Evolutionary conservation across 116 monocot species (phyloP), one percentile per base, ranked within the genome.

Genomic region (Zostera marina): DNA sequence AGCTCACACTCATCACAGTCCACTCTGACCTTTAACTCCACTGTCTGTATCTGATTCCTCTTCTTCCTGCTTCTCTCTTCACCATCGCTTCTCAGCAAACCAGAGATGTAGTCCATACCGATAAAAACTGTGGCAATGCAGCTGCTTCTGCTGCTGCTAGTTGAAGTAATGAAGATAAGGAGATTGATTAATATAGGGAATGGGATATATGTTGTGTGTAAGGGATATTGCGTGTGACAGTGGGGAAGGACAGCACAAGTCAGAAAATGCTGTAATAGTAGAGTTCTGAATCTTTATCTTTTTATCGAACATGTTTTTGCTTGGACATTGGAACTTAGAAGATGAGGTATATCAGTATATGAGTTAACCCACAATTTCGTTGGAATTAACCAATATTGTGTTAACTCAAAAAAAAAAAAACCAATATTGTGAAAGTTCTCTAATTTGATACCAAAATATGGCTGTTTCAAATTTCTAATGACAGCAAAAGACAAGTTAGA

Each of bases 1-100:
- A 57, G 60, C 71, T 77, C 81, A 59, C 81, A 77, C 17, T 77
- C 77, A 39, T 81, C 77, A 48, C 74, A 77, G 54, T 81, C 81
- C 77, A 77, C 77, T 68, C 74, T 74, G 15, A 81, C 72, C 65
- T 77, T 81, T 46, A 74, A 65, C 32, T 65, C 71, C 53, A 81
- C 77, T n/a, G 77, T 81, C 22, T 70, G 70, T 22, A 74, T 47
- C 62, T 68, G 74, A 62, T 41, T 68, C 65, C 47, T 67, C 47
- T 61, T 74, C 66, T 65, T 49, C 15, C 49, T 3, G 20, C 44
- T 32, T 0, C 44, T 70, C 44, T 58, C 25, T 53, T 38, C 59
- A 52, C 66, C 57, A 14, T 52, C 62, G 17, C 66, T 41, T 7
- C 70, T 41, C 12, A 72, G 21, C 54, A 41, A 4, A 17, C 62